phyloP scores from a whole-genome alignment of 345 rosid species.

The Nephelium lappaceum region DNA sequence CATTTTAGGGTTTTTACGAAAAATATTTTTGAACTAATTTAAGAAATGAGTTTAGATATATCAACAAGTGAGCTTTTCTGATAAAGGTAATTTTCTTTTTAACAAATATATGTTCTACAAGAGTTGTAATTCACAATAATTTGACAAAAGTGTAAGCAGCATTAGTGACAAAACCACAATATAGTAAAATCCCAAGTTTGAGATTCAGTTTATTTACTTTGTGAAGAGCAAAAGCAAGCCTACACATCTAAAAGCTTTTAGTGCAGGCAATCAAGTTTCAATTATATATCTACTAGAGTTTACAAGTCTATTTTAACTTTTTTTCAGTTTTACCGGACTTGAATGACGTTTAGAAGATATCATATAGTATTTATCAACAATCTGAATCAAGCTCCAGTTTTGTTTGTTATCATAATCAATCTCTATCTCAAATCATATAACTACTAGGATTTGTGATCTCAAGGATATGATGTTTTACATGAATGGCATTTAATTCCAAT shows the following conservation, averaged over 20 bases:
- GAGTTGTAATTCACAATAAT: too few relatives aligned
- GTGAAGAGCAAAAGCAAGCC: background rate
- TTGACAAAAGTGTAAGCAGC: too few relatives aligned
- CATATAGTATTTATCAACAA: constrained; percentile 1
- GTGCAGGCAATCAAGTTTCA: background rate
- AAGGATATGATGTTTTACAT: constrained; percentile 16
- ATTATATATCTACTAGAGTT: background rate
- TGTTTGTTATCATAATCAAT: constrained; percentile 22
- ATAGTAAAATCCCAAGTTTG: too few relatives aligned
- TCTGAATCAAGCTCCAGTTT: background rate
- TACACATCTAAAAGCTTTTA: background rate
- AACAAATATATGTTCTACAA: too few relatives aligned
- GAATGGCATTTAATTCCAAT: constrained; percentile 13
- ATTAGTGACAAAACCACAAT: too few relatives aligned
- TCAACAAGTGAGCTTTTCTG: too few relatives aligned
- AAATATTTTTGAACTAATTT: too few relatives aligned
- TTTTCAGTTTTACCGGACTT: too few relatives aligned
- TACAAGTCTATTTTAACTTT: background rate
- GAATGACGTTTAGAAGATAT: background rate
- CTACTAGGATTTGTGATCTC: background rate
- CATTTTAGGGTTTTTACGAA: too few relatives aligned
- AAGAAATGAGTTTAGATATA: too few relatives aligned
- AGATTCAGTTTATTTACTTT: background rate
- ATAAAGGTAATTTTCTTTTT: too few relatives aligned
- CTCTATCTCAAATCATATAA: constrained; percentile 14